phyloP scores from a whole-genome alignment of 2,329 filamentous ascomycete species.

The Fusarium metavorans region DNA sequence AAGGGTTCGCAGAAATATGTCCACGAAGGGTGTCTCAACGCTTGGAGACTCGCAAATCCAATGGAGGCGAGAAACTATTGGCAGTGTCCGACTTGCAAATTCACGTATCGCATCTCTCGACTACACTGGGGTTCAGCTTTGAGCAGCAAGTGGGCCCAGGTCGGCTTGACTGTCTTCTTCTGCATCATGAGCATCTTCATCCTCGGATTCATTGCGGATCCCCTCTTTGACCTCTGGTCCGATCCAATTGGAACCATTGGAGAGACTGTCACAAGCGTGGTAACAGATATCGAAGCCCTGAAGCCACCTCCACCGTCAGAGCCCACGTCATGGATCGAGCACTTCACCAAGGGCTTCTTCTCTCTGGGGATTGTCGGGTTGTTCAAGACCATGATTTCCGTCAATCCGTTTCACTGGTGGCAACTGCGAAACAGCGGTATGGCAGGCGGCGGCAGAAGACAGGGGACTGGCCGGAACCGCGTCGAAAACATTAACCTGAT shows the following conservation, averaged over 20 bases:
- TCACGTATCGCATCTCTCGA: conserved; percentile 82
- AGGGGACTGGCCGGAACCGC: conserved; percentile 79
- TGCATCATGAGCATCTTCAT: conserved; percentile 80
- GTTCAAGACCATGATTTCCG: conserved; percentile 79
- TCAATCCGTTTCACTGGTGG: conserved; percentile 83
- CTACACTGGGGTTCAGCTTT: conserved; percentile 80
- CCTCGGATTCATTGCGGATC: conserved; percentile 92
- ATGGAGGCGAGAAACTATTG: conserved; percentile 77
- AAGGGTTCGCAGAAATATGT: conserved; percentile 94
- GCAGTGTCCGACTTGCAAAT: conserved; percentile 89
- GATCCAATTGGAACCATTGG: conserved; percentile 77
- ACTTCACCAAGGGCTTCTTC: conserved; percentile 91
- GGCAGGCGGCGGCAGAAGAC: conserved; percentile 63
- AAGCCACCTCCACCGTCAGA: conserved; percentile 59
- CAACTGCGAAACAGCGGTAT: conserved; percentile 74
- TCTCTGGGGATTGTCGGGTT: conserved; percentile 89
- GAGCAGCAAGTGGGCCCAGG: conserved; percentile 74
- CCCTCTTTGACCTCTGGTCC: conserved; percentile 88
- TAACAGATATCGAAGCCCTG: conserved; percentile 55
- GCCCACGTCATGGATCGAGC: conserved; percentile 77
- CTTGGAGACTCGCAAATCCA: conserved; percentile 83
- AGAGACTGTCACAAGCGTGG: conserved; percentile 61
- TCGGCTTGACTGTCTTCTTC: conserved; percentile 77
- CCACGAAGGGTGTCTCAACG: conserved; percentile 88
- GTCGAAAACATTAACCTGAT: conserved; percentile 83